Evolutionary conservation across 139 green algal species (phyloP).

Genomic region (Bryopsis sp.): DNA sequence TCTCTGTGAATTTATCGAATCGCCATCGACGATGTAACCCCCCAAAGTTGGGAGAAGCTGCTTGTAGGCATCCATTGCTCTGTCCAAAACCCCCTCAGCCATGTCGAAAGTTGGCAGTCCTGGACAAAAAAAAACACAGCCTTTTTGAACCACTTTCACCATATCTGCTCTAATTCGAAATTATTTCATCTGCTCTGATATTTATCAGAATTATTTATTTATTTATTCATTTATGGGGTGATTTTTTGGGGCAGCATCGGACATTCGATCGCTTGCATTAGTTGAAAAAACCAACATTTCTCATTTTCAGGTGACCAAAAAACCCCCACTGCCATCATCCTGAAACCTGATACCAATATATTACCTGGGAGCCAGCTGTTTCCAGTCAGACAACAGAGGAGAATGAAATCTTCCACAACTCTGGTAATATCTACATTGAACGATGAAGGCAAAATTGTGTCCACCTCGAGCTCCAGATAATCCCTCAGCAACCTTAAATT

Average conservation of each 20-base stretch:
- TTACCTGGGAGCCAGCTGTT: conserved; percentile 89
- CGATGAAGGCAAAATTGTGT: conserved; percentile 21
- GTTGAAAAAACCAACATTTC: no score
- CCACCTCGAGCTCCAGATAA: conserved; percentile 80
- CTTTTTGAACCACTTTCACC: conserved; percentile 5
- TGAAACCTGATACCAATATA: no score
- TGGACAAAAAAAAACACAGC: conserved; percentile 23
- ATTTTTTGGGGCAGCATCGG: no score
- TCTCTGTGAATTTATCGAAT: conserved; percentile 18
- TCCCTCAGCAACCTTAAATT: conserved; percentile 68
- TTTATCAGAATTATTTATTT: no score
- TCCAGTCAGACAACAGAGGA: conserved; percentile 91
- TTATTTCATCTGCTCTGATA: no score
- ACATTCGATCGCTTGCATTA: no score
- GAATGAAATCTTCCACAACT: conserved; percentile 89
- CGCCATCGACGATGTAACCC: conserved; percentile 76
- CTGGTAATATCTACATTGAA: conserved; percentile 65
- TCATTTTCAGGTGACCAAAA: no score
- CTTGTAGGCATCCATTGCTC: conserved; percentile 84
- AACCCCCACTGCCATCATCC: no score
- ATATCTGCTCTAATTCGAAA: no score
- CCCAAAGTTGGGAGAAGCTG: conserved; percentile 63
- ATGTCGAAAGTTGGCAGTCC: conserved; percentile 84
- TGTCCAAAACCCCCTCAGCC: conserved; percentile 79
- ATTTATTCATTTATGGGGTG: no score